Conservation (phyloP, 306 rosid species). For the Trifolium dubium region DNA sequence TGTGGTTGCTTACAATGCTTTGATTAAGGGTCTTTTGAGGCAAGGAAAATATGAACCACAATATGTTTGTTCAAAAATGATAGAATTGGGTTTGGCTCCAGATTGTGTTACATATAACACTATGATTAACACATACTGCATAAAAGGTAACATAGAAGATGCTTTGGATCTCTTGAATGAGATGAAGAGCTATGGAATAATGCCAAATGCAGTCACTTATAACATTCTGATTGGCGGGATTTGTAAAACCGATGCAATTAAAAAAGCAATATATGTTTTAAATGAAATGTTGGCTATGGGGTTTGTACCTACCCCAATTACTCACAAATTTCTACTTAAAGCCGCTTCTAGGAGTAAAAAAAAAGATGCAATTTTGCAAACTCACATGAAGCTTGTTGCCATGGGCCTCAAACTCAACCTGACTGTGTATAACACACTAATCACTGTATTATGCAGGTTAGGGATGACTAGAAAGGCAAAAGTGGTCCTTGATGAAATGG, state of each 20-base stretch:
- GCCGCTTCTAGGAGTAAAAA: constrained; percentile 65
- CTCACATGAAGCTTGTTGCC: constrained; percentile 67
- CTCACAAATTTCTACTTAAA: constrained; percentile 66
- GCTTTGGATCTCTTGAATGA: constrained; percentile 74
- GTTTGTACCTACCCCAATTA: constrained; percentile 52
- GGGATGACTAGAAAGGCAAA: constrained; percentile 88
- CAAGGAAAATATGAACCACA: constrained; percentile 71
- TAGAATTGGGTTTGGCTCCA: constrained; percentile 75
- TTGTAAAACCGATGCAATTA: constrained; percentile 67
- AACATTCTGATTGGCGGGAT: constrained; percentile 69
- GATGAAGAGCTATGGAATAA: constrained; percentile 70
- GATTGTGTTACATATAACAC: constrained; percentile 79
- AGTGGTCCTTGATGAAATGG: constrained; percentile 68
- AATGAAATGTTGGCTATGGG: constrained; percentile 66
- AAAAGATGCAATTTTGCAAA: constrained; percentile 64
- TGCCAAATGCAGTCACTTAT: constrained; percentile 62
- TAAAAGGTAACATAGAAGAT: constrained; percentile 59
- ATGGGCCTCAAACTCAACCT: constrained; percentile 67
- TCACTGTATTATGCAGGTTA: constrained; percentile 67
- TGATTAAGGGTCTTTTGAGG: constrained; percentile 74
- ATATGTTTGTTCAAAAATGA: constrained; percentile 67
- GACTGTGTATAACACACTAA: constrained; percentile 70
- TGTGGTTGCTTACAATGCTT: constrained; percentile 83
- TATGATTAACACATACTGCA: constrained; percentile 66
- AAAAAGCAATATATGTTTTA: constrained; percentile 64